Evolutionary conservation across 139 green algal genomes (phyloP), one percentile per base, ranked within the genome.

Genomic region (Chlorella vulgaris): DNA sequence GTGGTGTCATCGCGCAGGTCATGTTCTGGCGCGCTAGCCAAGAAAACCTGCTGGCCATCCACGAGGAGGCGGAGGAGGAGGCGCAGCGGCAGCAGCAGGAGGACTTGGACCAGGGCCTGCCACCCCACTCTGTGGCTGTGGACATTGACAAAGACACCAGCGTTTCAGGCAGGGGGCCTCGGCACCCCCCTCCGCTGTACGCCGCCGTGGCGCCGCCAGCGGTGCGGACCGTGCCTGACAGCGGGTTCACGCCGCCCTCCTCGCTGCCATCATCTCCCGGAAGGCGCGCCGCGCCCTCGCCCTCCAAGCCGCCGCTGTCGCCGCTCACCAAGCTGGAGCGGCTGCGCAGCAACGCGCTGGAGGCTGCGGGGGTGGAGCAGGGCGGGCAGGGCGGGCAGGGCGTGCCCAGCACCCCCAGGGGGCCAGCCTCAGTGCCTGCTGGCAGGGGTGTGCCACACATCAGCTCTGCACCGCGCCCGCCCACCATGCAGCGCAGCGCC

Each of bases 311-410:
- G 5, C 43, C 33, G 47, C 36, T 29, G 31, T 53, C 50, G 69
- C 29, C 69, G 40, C 42, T 43, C 42, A 36, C 70, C 47, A 78
- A 78, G 71, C 71, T 78, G 71, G 50, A 50, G 35, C 71, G 71
- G 7, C 50, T 67, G 47, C 71, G 71, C 71, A 78, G 71, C 71
- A 22, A 53, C 3, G 71, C 71, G 1, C 4, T 78, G 31, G 71
- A 78, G 71, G 71, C 71, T 18, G 7, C 40, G 43, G n/a, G 69
- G 28, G 39, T 74, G 26, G 19, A 35, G 67, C 13, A 10, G 47
- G 47, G 13, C 13, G 47, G 13, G n/a, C n/a, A n/a, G n/a, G n/a
- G n/a, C n/a, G n/a, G n/a, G n/a, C 47, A 58, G 47, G 47, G 13
- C 47, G 47, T 58, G 47, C 47, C 13, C 47, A 58, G 47, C n/a